Percentiles rank a stretch among this genome's conserved stretches.
These are phyloP conservation scores for Tubosaeta sp. DNA, from an alignment of 768 basidiomycete genomes.

Conservation along the genomic window DNA sequence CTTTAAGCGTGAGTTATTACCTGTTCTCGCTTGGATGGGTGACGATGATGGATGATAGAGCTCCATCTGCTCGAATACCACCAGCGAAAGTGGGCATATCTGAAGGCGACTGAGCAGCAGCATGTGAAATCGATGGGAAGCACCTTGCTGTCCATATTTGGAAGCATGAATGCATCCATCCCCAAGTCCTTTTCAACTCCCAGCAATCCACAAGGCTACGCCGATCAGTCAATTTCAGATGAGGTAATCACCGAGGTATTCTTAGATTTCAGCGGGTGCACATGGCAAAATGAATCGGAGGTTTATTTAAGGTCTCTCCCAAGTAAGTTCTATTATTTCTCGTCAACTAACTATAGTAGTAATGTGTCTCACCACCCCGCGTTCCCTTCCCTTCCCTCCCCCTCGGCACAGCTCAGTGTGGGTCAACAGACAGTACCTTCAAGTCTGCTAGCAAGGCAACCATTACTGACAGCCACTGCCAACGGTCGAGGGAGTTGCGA, in stretches of 20 bases:
- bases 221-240: not conserved
- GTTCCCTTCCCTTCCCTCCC: not conserved
- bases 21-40: not conserved
- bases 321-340: not conserved
- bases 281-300: not conserved
- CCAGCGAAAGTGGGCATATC: not conserved
- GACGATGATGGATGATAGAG: not conserved
- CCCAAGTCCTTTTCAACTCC: not conserved
- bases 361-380: not conserved
- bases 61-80: slow-evolving; percentile 3
- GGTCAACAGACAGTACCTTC: slow-evolving; percentile 17
- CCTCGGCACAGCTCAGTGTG: slow-evolving; percentile 1
- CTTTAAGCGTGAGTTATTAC: not conserved
- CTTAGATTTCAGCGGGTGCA: not conserved
- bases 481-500: not conserved
- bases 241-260: not conserved
- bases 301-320: not conserved
- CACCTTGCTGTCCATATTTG: not conserved
- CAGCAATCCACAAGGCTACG: not conserved
- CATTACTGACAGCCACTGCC: not conserved
- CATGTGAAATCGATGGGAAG: not conserved
- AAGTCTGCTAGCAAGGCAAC: slow-evolving; percentile 13
- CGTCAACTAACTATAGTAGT: not conserved
- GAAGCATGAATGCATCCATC: not conserved
- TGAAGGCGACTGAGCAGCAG: not conserved